phyloP scores from a whole-genome alignment of 495 filamentous ascomycete species.

The Xylaria longipes region DNA sequence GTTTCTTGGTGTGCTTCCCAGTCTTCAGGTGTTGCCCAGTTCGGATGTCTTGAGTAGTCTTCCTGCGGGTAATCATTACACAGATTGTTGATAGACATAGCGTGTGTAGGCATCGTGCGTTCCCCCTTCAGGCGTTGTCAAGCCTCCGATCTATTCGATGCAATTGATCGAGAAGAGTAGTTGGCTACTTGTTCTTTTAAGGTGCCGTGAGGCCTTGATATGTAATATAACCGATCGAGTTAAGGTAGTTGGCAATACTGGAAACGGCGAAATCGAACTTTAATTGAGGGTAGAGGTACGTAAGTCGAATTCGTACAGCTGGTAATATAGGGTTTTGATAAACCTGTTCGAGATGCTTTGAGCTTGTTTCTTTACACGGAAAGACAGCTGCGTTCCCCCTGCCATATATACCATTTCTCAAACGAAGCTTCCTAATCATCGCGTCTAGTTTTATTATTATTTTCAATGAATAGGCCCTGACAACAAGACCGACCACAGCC shows the following conservation, averaged over 20 bases:
- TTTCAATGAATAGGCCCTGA: constrained; percentile 11
- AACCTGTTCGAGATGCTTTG: neutral
- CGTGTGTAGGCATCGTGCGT: constrained; percentile 26
- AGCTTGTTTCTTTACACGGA: neutral
- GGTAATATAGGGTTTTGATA: neutral
- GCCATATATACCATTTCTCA: constrained; percentile 24
- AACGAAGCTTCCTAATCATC: constrained; percentile 28
- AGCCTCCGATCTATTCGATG: neutral
- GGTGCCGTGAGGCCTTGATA: too few relatives aligned
- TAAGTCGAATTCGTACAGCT: too few relatives aligned
- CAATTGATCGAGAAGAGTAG: neutral
- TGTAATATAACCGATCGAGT: too few relatives aligned
- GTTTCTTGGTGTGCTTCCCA: constrained; percentile 42
- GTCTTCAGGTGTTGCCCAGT: constrained; percentile 34
- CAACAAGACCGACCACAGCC: constrained; percentile 19
- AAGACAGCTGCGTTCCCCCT: neutral
- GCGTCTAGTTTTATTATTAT: constrained; percentile 27
- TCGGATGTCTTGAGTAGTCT: constrained; percentile 7
- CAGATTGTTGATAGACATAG: constrained; percentile 28
- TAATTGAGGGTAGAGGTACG: too few relatives aligned
- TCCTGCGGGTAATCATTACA: constrained; percentile 23
- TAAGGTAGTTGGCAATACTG: neutral
- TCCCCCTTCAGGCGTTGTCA: neutral
- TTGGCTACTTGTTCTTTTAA: neutral
- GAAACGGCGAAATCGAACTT: neutral